phyloP scores from a whole-genome alignment of 2,329 filamentous ascomycete genomes.

The Claviceps pazoutovae region DNA sequence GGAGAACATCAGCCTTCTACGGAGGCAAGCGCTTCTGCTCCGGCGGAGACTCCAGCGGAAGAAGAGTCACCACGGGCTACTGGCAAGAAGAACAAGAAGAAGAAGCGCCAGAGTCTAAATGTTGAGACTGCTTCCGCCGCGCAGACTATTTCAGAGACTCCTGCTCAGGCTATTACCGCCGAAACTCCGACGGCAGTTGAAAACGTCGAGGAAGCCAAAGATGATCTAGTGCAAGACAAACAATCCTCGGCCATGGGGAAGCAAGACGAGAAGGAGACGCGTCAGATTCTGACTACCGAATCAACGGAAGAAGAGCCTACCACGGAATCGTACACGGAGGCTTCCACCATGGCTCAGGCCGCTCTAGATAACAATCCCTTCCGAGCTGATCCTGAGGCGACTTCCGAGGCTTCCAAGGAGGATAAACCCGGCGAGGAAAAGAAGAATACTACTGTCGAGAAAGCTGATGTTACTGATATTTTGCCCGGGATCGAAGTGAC shows the following conservation, averaged over 20 bases:
- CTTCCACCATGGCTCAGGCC: not conserved
- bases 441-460: conserved; percentile 7
- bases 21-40: not conserved
- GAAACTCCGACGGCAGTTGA: not conserved
- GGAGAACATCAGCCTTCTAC: not conserved
- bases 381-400: not conserved
- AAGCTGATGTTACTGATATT: not conserved
- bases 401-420: conserved; percentile 4
- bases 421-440: conserved; percentile 9
- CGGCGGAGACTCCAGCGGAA: not conserved
- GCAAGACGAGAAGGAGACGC: conserved; percentile 8
- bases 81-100: conserved; percentile 9
- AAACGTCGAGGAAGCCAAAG: not conserved
- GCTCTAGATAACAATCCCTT: not conserved
- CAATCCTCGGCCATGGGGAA: conserved; percentile 3
- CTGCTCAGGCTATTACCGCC: not conserved
- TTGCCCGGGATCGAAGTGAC: not conserved
- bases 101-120: conserved; percentile 6
- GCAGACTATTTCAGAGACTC: not conserved
- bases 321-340: not conserved
- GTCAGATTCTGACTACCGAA: not conserved
- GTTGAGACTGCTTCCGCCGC: not conserved
- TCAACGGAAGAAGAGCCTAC: not conserved
- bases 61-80: conserved; percentile 2
- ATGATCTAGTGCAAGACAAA: not conserved